These are phyloP conservation scores for Pythium aquatile DNA, from an alignment of 352 stramenopile species.

Conservation along the genomic window DNA sequence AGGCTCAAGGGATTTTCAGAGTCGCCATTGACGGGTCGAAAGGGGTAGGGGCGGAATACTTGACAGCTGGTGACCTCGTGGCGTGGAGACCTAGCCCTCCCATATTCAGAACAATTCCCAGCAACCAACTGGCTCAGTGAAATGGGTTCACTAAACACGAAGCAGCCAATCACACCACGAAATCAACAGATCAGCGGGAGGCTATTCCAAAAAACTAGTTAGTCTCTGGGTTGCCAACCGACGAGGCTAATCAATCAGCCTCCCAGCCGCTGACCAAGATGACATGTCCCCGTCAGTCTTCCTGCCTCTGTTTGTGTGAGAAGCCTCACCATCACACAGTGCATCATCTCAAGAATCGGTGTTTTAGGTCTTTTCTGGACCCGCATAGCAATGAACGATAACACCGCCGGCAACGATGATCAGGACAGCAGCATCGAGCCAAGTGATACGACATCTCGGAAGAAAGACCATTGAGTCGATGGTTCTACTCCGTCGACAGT, in stretches of 20 bases:
- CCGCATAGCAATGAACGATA: no score
- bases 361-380: no score
- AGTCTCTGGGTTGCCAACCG: neutral
- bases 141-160: constrained; percentile 1
- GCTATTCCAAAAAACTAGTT: neutral
- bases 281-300: neutral
- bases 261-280: neutral
- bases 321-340: no score
- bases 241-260: neutral
- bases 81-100: neutral
- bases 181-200: neutral
- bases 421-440: no score
- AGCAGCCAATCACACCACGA: neutral
- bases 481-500: no score
- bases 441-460: no score
- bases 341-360: no score
- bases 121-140: constrained; percentile 2
- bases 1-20: neutral
- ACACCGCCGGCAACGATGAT: no score
- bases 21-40: neutral
- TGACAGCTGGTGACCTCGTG: neutral
- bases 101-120: constrained; percentile 4
- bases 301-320: no score
- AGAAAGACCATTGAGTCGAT: no score
- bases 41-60: neutral